Conservation (phyloP, 176 grass and related monocot genomes). For the Musa beccarii region DNA sequence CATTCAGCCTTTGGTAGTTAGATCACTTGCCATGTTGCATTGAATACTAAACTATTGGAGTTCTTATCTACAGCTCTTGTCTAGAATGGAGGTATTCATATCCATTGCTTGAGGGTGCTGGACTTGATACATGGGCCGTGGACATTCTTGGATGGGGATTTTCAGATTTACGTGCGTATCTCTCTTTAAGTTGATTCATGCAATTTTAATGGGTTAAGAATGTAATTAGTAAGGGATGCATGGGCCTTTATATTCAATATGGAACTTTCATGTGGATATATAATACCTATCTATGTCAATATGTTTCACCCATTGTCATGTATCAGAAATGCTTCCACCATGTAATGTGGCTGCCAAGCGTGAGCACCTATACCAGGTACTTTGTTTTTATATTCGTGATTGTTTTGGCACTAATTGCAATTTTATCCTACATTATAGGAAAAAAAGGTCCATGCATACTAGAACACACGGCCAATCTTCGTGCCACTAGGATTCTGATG, state of each 20-base stretch:
- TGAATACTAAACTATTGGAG: conserved; percentile 19
- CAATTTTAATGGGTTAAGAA: background rate
- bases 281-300: conserved; percentile 13
- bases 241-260: background rate
- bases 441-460: background rate
- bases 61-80: conserved; percentile 70
- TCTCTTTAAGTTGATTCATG: background rate
- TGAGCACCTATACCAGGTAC: conserved; percentile 82
- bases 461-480: background rate
- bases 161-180: conserved; percentile 66
- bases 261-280: background rate
- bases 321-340: conserved; percentile 49
- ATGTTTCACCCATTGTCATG: conserved; percentile 12
- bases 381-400: background rate
- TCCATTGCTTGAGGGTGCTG: conserved; percentile 84
- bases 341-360: conserved; percentile 63
- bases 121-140: conserved; percentile 76
- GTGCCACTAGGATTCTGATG: background rate
- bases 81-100: conserved; percentile 94
- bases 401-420: background rate
- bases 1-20: background rate
- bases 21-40: background rate
- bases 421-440: background rate
- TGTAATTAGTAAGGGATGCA: background rate
- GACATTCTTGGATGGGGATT: conserved; percentile 99